Evolutionary conservation across 2,329 filamentous ascomycete species (phyloP), one percentile per base, ranked within the genome.

Genomic region (Pseudogymnoascus sp.): DNA sequence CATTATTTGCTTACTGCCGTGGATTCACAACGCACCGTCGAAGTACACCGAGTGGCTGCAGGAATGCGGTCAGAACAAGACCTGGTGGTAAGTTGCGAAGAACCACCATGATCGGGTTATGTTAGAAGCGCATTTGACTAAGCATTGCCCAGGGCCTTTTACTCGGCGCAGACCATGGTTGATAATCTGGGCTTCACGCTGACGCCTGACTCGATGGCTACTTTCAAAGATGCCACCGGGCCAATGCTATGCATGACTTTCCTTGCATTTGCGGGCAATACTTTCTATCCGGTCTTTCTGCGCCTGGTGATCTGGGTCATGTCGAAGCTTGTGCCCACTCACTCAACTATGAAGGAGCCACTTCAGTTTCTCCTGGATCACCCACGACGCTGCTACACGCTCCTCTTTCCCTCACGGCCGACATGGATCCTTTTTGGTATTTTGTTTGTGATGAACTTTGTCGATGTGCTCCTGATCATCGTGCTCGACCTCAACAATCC

Each of bases 351-450:
- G 0, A 97, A 90, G 86, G 93, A 97, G 74, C 93, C 97, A 73
- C 78, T 97, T 10, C 84, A 85, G 40, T 99, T 99, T 70, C 78
- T 99, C 19, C 83, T 99, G 1, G 93, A 97, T 71, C 95, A 99
- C 69, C 95, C 95, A 0, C 88, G 95, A 72, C 89, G 95, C 62
- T 99, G 95, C 76, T 99, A 99, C 72, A 99, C 95, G 0, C 80
- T 99, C 13, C 80, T 99, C 0, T 99, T 99, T 69, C 95, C 95
- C 0, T 87, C 89, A 0, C 86, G 85, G 62, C 91, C 93, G 1
- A 97, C 91, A 1, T 97, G 95, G 95, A 96, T 92, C 91, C 81
- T 99, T 0, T 96, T 97, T 72, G 89, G 86, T 75, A 89, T 97
- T 31, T 80, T 99, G 5, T 80, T 96, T 4, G 73, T 87, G 1